Evolutionary conservation across 1,284 basidiomycete genomes (phyloP).

Genomic region (Trichosporon asahii): DNA sequence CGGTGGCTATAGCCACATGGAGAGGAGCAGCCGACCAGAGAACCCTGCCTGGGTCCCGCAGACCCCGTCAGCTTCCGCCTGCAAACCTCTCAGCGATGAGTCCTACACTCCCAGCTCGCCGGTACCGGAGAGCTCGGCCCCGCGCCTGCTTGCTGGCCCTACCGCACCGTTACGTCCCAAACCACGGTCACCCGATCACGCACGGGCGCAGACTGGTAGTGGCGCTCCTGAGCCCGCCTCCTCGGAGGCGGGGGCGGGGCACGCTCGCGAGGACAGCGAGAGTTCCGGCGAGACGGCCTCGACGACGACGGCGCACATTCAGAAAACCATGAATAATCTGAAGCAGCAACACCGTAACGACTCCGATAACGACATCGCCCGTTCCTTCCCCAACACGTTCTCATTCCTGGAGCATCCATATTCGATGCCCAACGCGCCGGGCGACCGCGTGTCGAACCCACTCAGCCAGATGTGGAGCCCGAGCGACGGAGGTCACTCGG

Average conservation of each 20-base stretch:
- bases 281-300: not conserved
- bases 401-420: not conserved
- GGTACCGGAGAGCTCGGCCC: not conserved
- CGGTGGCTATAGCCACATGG: not conserved
- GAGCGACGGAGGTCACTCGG: not conserved
- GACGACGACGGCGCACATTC: not conserved
- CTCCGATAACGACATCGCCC: not conserved
- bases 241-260: not conserved
- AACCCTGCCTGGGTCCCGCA: not conserved
- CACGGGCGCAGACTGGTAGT: not conserved
- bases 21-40: not conserved
- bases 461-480: slow-evolving; percentile 2
- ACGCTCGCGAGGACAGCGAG: not conserved
- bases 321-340: not conserved
- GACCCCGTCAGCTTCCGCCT: not conserved
- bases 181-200: not conserved
- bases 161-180: not conserved
- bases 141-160: not conserved
- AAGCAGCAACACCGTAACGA: not conserved
- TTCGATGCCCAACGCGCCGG: not conserved
- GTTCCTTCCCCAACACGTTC: not conserved
- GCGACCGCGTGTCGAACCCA: not conserved
- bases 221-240: not conserved
- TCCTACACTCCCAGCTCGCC: not conserved
- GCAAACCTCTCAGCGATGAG: not conserved